A percentile compares a stretch with the other conserved stretches of the same genome.
Evolutionary conservation across 1,139 yeast species (phyloP).

Genomic region (Pichia sp.): DNA sequence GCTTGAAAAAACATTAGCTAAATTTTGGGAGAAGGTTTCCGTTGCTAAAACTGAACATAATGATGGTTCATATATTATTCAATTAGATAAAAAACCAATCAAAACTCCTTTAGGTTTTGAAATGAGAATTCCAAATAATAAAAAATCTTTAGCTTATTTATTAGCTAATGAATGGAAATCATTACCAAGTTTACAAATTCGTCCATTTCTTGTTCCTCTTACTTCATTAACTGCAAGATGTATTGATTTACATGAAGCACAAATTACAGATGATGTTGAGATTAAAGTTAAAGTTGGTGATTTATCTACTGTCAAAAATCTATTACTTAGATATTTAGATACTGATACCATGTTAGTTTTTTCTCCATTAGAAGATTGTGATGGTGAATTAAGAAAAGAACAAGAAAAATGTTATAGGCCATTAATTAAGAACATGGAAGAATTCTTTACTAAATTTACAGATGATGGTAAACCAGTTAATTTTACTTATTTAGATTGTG

Average conservation of each 20-base stretch:
- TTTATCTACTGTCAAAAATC: constrained; percentile 46
- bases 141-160: constrained; percentile 62
- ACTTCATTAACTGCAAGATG: constrained; percentile 86
- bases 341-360: constrained; percentile 89
- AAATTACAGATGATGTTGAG: constrained; percentile 39
- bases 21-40: constrained; percentile 81
- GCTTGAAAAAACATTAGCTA: constrained; percentile 60
- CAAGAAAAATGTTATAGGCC: constrained; percentile 78
- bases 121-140: constrained; percentile 55
- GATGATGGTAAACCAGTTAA: constrained; percentile 31
- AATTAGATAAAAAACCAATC: constrained; percentile 68
- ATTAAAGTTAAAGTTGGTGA: constrained; percentile 55
- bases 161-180: constrained; percentile 86
- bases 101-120: constrained; percentile 81
- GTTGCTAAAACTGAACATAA: constrained; percentile 31
- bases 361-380: constrained; percentile 76
- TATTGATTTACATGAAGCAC: constrained; percentile 52
- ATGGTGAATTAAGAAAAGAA: constrained; percentile 67
- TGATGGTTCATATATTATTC: constrained; percentile 35
- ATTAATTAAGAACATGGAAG: constrained; percentile 60
- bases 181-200: constrained; percentile 63
- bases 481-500: constrained; percentile 68
- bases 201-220: constrained; percentile 75
- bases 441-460: constrained; percentile 46
- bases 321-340: constrained; percentile 74